Percentiles rank a stretch among this genome's conserved stretches.
These are phyloP conservation scores for Amanita pallidorosea DNA, from an alignment of 768 basidiomycete genomes.

Conservation along the genomic window DNA sequence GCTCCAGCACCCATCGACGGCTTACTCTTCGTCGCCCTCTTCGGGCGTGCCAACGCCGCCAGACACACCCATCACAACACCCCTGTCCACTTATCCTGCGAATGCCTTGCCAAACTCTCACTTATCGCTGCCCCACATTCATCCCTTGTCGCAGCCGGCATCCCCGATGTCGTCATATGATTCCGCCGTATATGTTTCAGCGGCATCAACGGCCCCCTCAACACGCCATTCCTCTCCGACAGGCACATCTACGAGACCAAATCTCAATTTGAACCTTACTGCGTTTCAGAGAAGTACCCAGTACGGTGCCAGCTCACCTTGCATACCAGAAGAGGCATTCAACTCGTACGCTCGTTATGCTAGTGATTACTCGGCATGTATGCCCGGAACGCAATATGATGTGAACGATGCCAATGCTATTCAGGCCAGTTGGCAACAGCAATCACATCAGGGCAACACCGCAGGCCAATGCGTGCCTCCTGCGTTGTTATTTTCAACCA, in stretches of 20 bases:
- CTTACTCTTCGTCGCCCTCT: conserved; percentile 29
- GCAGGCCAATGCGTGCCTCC: conserved; percentile 46
- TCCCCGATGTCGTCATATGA: conserved; percentile 38
- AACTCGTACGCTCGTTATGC: conserved; percentile 59
- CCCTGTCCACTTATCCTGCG: conserved; percentile 29
- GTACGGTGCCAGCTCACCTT: conserved; percentile 12
- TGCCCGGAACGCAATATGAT: conserved; percentile 45
- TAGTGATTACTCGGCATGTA: conserved; percentile 46
- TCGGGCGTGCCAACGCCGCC: conserved; percentile 34
- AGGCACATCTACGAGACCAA: conserved; percentile 5
- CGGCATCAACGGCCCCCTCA: conserved; percentile 18
- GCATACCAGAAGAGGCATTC: conserved; percentile 45
- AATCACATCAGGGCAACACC: conserved; percentile 20
- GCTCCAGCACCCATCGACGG: conserved; percentile 14
- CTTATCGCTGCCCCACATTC: conserved; percentile 16
- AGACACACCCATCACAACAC: conserved; percentile 42
- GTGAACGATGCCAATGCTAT: conserved; percentile 25
- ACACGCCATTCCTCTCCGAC: conserved; percentile 22
- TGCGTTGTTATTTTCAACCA: conserved; percentile 45
- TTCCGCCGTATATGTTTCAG: conserved; percentile 9
- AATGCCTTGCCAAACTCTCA: conserved; percentile 19
- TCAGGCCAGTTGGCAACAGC: conserved; percentile 9
- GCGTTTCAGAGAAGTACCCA: conserved; percentile 8
- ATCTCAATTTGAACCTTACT: conserved; percentile 16
- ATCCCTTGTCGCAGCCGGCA: conserved; percentile 27